phyloP scores from a whole-genome alignment of 345 rosid species.

The Citrus sp. region DNA sequence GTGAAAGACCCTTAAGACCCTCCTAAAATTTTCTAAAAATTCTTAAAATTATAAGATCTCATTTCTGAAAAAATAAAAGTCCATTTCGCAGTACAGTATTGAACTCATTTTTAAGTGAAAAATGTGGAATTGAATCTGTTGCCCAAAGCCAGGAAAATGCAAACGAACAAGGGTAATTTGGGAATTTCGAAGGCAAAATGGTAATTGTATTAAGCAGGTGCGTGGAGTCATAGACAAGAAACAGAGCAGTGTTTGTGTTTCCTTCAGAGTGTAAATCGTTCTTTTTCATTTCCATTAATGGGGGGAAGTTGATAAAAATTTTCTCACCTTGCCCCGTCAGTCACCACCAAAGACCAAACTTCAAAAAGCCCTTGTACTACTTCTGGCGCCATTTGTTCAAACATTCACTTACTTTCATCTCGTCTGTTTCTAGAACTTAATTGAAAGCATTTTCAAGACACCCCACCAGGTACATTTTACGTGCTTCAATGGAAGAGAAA shows the following conservation, averaged over 20 bases:
- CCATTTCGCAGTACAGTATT: background rate
- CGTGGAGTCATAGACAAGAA: constrained; percentile 15
- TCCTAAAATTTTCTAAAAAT: too few relatives aligned
- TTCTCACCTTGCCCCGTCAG: background rate
- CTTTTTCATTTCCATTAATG: constrained; percentile 19
- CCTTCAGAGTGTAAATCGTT: background rate
- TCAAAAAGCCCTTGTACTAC: constrained; percentile 12
- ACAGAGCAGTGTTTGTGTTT: constrained; percentile 11
- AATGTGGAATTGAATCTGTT: too few relatives aligned
- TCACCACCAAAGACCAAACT: background rate
- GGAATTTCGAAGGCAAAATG: background rate
- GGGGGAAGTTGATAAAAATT: constrained; percentile 23
- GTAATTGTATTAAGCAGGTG: background rate
- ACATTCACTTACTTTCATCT: constrained; percentile 5
- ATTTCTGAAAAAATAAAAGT: background rate
- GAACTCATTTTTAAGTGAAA: too few relatives aligned
- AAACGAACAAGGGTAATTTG: background rate
- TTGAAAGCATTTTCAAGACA: background rate
- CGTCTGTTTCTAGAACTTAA: background rate
- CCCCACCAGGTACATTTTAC: background rate
- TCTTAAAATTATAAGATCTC: too few relatives aligned
- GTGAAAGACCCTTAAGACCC: background rate
- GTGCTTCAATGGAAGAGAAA: constrained; percentile 37
- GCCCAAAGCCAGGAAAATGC: background rate
- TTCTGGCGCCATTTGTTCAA: constrained; percentile 46